Conservation (phyloP, 1,284 basidiomycete genomes). For the Grifola frondosa region DNA sequence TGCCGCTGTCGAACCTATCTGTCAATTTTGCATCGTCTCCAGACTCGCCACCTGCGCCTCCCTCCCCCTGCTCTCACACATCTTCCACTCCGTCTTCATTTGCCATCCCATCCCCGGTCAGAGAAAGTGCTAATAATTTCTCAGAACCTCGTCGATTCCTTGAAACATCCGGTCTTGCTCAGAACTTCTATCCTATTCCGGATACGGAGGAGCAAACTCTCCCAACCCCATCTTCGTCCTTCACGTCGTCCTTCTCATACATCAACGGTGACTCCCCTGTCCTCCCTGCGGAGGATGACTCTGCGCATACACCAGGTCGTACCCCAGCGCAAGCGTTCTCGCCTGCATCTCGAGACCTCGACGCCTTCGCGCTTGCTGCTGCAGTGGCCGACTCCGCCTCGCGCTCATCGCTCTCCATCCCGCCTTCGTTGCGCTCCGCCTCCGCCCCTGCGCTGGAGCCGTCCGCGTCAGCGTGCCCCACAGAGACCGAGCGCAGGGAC, state of each 20-base stretch:
- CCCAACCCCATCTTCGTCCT: conserved; percentile 6
- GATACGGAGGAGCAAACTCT: conserved; percentile 5
- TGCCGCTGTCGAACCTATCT: conserved; percentile 16
- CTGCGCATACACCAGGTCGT: not conserved
- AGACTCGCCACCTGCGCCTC: conserved; percentile 14
- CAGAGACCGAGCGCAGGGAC: not conserved
- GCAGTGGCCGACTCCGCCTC: conserved; percentile 16
- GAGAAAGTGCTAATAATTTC: not conserved
- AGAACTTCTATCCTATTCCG: conserved; percentile 16
- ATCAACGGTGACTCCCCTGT: conserved; percentile 26
- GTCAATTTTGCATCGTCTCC: conserved; percentile 10
- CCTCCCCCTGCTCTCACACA: conserved; percentile 8
- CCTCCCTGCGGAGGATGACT: conserved; percentile 20
- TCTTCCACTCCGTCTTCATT: conserved; percentile 8
- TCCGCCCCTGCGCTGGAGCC: conserved; percentile 3
- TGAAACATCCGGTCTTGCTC: conserved; percentile 5
- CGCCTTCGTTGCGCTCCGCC: conserved; percentile 24
- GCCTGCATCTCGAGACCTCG: conserved; percentile 26
- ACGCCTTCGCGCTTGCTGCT: conserved; percentile 29
- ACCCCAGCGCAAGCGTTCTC: conserved; percentile 1
- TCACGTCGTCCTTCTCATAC: conserved; percentile 5
- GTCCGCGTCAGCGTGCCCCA: not conserved
- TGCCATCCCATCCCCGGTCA: conserved; percentile 2
- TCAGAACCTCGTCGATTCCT: not conserved
- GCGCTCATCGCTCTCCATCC: conserved; percentile 23